Base-by-base conservation (phyloP, 257 asterid genomes). In the Petrea volubilis region DNA sequence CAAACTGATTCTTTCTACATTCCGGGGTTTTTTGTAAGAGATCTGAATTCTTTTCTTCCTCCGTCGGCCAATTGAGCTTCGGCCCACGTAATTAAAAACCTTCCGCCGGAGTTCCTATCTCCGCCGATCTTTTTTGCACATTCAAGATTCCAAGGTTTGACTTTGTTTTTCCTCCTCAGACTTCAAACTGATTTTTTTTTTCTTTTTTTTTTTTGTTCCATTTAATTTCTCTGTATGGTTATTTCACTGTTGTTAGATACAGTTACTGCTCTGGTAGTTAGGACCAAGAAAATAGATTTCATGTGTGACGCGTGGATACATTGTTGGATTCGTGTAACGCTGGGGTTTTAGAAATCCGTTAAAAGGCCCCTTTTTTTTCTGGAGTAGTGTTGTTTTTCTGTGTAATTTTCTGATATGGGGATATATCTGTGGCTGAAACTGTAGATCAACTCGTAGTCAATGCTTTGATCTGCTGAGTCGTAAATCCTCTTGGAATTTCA, bases 71-170 rank as follows among this genome's bases (percentile, higher is more conserved):
- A 36, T 76, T 76, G 23, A 25, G 18, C 61, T 63, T 52, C 20
- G 52, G 18, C 21, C 34, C 52, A 75, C 71, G 56, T 44, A 55
- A 61, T 76, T 50, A 1, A 21, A 41, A 27, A 10, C 52, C 23
- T 47, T 64, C 43, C 38, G 68, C 60, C 68, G 82, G 76, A 60
- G 29, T 27, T 52, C 25, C 70, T n/a, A 12, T 71, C 51, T 62
- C 65, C 75, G 72, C 33, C 76, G 52, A 61, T 52, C 72, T 12
- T 38, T 71, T 68, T 41, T 33, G 59, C 27, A 10, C 20, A 14
- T 21, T 34, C 66, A 11, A 44, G 68, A 73, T 72, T 78, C 64
- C 43, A 70, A 74, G 80, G 72, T 74, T 79, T 71, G 74, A 77
- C 79, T 77, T 67, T 62, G 27, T 40, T 28, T 9, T 73, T 14